Evolutionary conservation across 2,329 filamentous ascomycete genomes (phyloP), one percentile per base, ranked within the genome.

Genomic region (Fusarium falciforme): DNA sequence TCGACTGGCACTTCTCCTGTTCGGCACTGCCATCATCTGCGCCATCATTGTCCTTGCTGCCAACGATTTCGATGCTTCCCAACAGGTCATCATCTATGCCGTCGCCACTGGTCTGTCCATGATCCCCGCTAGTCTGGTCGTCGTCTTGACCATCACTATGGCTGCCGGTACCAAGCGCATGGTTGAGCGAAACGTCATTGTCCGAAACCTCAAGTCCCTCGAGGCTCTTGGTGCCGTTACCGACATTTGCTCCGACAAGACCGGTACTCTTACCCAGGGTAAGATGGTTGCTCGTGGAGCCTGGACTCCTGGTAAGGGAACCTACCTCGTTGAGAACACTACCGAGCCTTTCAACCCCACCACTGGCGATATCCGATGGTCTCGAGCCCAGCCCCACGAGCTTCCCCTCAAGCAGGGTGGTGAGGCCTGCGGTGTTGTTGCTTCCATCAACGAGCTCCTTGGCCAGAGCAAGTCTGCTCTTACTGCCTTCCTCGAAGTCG

Each of bases 31-130:
- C 3, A 88, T 94, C 14, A 77, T 93, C 29, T 92, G 91, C 70
- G 91, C 91, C 10, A 88, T 94, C 73, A 90, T 94, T 75, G 91
- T 93, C 42, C 87, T 93, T 54, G 91, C 85, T 8, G 89, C 91
- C 63, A 93, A 92, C 80, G 76, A 86, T 1, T 91, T 90, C 79
- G 81, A 84, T n/a, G 80, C 82, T 38, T 82, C 85, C 35, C 85
- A 86, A 31, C 89, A 92, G 73, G 90, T 92, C 69, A 90, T 92
- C 73, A 92, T 86, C 67, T 86, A 85, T 68, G 85, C 83, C n/a
- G 84, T 86, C 27, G 84, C 83, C 16, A 85, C 85, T 25, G 84
- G 84, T 69, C 79, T 89, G 16, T 86, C 84, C 10, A 87, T 88
- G 82, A 87, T 89, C 71, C 87, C 83, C 0, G 87, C 86, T n/a